Percentiles rank a stretch among this genome's conserved stretches.
Conservation (phyloP, 495 filamentous ascomycete genomes). For the Apiosordaria backusii region DNA sequence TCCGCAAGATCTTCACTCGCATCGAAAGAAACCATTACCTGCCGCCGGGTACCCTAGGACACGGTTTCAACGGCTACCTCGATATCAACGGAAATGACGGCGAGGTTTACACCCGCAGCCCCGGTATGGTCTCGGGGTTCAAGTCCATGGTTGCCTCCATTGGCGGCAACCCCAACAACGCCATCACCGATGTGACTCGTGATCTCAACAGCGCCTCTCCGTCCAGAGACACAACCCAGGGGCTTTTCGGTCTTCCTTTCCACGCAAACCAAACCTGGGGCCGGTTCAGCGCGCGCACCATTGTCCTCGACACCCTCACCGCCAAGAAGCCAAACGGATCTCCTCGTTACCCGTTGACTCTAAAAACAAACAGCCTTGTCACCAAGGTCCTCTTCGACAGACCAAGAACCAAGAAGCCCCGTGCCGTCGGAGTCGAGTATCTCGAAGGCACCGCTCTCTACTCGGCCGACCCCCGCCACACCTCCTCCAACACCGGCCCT, state of each 20-base stretch:
- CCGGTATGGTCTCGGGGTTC: slow-evolving; percentile 38
- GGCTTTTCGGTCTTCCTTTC: slow-evolving; percentile 37
- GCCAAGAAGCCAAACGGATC: slow-evolving; percentile 47
- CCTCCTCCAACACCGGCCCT: slow-evolving; percentile 6
- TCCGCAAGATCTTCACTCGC: slow-evolving; percentile 44
- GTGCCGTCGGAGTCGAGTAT: slow-evolving; percentile 59
- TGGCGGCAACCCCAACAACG: slow-evolving; percentile 20
- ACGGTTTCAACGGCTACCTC: slow-evolving; percentile 58
- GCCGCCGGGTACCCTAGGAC: slow-evolving; percentile 39
- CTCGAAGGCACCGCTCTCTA: slow-evolving; percentile 57
- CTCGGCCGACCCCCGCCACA: slow-evolving; percentile 48
- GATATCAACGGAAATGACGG: slow-evolving; percentile 33
- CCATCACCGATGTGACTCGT: slow-evolving; percentile 21
- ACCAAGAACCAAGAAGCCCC: slow-evolving; percentile 37
- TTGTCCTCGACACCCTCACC: slow-evolving; percentile 45
- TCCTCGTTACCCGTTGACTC: slow-evolving; percentile 51
- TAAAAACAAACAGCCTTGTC: slow-evolving; percentile 53
- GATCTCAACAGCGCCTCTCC: slow-evolving; percentile 49
- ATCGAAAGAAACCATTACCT: slow-evolving; percentile 55
- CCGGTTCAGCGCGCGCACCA: slow-evolving; percentile 39
- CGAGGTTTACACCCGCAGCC: slow-evolving; percentile 38
- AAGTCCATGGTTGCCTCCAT: slow-evolving; percentile 22
- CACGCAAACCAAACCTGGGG: slow-evolving; percentile 32
- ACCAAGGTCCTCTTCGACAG: slow-evolving; percentile 54
- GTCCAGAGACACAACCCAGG: slow-evolving; percentile 26